Evolutionary conservation across 75 land plant species (phyloP).

Genomic region (Sequoia sempervirens): DNA sequence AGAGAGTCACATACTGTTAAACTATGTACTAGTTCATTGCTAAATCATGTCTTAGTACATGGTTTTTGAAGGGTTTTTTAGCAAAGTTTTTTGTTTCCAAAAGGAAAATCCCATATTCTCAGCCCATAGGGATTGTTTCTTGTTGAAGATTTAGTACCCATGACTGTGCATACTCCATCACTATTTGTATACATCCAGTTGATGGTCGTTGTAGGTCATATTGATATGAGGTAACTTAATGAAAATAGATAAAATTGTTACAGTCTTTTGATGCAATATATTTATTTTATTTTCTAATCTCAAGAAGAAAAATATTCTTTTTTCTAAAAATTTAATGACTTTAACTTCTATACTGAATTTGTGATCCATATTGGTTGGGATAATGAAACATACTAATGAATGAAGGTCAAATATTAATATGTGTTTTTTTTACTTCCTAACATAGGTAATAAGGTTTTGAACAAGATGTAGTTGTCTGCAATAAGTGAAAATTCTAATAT

Average conservation of each 20-base stretch:
- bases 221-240: background rate
- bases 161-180: background rate
- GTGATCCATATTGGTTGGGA: background rate
- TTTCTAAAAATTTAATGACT: background rate
- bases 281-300: background rate
- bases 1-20: background rate
- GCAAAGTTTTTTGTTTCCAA: background rate
- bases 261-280: background rate
- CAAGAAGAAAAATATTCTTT: background rate
- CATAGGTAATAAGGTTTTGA: conserved; percentile 64
- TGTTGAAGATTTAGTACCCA: background rate
- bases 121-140: background rate
- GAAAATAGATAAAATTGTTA: background rate
- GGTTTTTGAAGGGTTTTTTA: background rate
- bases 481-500: conserved; percentile 23
- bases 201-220: background rate
- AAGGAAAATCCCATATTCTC: background rate
- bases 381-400: background rate
- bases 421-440: background rate
- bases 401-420: background rate
- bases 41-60: too few species aligned
- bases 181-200: background rate
- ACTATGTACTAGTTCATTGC: too few species aligned
- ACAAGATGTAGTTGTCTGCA: conserved; percentile 79
- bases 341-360: background rate